phyloP scores from a whole-genome alignment of 2,329 filamentous ascomycete species.

The Nectriaceae sp. region DNA sequence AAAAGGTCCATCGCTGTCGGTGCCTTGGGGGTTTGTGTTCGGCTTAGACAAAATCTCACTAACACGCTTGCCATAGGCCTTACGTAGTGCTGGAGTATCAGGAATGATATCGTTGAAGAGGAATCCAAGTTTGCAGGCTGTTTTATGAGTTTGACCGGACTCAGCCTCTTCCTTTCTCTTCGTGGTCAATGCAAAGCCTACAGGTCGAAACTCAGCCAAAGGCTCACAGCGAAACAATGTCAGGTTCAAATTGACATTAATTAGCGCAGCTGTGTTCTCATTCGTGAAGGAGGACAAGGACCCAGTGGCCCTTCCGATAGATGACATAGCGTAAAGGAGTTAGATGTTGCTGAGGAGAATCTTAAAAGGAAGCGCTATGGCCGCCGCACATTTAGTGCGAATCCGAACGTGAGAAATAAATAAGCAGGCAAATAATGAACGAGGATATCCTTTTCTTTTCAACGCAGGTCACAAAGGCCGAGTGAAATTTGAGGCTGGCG shows the following conservation, averaged over 20 bases:
- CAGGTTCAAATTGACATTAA: slow-evolving; percentile 7
- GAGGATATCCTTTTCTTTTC: too few relatives aligned
- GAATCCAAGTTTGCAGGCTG: slow-evolving; percentile 3
- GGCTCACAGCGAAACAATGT: not conserved
- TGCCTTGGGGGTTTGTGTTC: slow-evolving; percentile 2
- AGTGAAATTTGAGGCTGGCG: too few relatives aligned
- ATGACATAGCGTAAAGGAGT: slow-evolving; percentile 27
- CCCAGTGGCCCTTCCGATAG: slow-evolving; percentile 1
- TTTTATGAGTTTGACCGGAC: slow-evolving; percentile 2
- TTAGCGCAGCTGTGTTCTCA: slow-evolving; percentile 5
- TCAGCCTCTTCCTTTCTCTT: slow-evolving; percentile 4
- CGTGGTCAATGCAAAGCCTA: slow-evolving; percentile 1
- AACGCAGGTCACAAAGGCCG: too few relatives aligned
- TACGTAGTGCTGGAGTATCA: slow-evolving; percentile 1
- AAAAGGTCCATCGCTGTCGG: slow-evolving; percentile 3
- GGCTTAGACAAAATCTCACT: slow-evolving; percentile 4
- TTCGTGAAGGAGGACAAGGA: slow-evolving; percentile 3
- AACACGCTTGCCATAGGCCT: slow-evolving; percentile 4
- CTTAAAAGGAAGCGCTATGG: too few relatives aligned
- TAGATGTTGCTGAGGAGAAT: too few relatives aligned
- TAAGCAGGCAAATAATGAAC: too few relatives aligned
- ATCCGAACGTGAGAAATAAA: too few relatives aligned
- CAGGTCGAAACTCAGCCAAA: slow-evolving; percentile 1
- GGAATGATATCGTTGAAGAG: slow-evolving; percentile 7
- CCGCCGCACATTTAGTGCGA: too few relatives aligned